phyloP scores from a whole-genome alignment of 768 basidiomycete species.

The Sutorius australiensis region DNA sequence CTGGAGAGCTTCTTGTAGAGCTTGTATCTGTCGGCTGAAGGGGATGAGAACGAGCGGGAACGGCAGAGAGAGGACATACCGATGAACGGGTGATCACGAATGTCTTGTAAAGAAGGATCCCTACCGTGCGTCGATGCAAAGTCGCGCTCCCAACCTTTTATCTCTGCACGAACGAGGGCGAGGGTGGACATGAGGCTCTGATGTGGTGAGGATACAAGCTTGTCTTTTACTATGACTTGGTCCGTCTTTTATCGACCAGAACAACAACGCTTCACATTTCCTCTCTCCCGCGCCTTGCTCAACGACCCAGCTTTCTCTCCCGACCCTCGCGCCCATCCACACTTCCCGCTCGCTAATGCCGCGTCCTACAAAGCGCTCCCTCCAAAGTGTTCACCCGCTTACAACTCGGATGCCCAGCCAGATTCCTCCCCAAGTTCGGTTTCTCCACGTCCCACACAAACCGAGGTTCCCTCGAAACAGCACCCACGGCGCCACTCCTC shows the following conservation, averaged over 20 bases:
- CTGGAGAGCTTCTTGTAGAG: constrained; percentile 76
- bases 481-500: not conserved
- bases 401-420: not conserved
- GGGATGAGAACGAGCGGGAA: constrained; percentile 9
- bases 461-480: not conserved
- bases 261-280: not conserved
- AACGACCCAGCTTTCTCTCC: constrained; percentile 59
- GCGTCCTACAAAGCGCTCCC: constrained; percentile 21
- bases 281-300: constrained; percentile 25
- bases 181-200: constrained; percentile 12
- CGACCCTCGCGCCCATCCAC: constrained; percentile 51
- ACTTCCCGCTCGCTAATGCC: constrained; percentile 23
- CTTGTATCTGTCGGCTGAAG: constrained; percentile 72
- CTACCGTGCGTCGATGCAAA: constrained; percentile 56
- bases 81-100: constrained; percentile 55
- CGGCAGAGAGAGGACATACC: constrained; percentile 42
- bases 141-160: constrained; percentile 74
- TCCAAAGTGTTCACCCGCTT: constrained; percentile 3
- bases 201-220: not conserved
- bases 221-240: not conserved
- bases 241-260: not conserved
- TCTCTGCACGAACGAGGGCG: constrained; percentile 53
- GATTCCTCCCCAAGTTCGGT: not conserved
- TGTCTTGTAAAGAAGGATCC: constrained; percentile 67
- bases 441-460: not conserved